Evolutionary conservation across 768 basidiomycete species (phyloP), one percentile per base, ranked within the genome.

Genomic region (Collybia mongolica): DNA sequence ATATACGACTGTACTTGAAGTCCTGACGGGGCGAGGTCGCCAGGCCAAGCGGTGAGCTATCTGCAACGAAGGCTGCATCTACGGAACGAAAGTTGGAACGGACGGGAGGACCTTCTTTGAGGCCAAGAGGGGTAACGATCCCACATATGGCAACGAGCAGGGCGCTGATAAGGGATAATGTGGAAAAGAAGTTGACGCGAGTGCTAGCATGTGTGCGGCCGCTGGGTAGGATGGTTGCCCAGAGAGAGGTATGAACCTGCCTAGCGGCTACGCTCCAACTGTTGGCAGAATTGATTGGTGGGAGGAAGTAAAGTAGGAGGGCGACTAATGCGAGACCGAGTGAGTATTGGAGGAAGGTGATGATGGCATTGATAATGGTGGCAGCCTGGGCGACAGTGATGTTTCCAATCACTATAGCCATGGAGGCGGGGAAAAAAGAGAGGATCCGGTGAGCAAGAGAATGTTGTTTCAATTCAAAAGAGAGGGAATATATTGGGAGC

Each of bases 231-330:
- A 63, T 39, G 2, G 48, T 47, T 1, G 61, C 51, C 61, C 61
- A 63, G 4, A 57, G 42, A 3, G 59, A 60, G 4, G 58, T 35
- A 39, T 63, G 61, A 3, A 63, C 48, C 12, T 40, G 50, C 5
- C 56, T 41, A 6, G 55, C 54, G 36, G 61, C 55, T 17, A 57
- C 51, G 39, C 56, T 63, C 60, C 61, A 63, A 22, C 60, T 49
- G n/a, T 54, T 18, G 8, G 61, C 61, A 2, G 61, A 26, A 32
- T 59, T 56, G 1, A 59, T 45, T 5, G 40, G 40, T 2, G 59
- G 58, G 24, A 58, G 37, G 39, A 48, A 53, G 24, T 57, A 53
- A 29, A 61, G 19, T 17, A 63, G 54, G 39, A 63, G 52, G 2
- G 56, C 51, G 28, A 58, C 57, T 45, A 60, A 44, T n/a, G 57